Evolutionary conservation across 352 stramenopile species (phyloP).

Genomic region (Phytophthora palmivora): DNA sequence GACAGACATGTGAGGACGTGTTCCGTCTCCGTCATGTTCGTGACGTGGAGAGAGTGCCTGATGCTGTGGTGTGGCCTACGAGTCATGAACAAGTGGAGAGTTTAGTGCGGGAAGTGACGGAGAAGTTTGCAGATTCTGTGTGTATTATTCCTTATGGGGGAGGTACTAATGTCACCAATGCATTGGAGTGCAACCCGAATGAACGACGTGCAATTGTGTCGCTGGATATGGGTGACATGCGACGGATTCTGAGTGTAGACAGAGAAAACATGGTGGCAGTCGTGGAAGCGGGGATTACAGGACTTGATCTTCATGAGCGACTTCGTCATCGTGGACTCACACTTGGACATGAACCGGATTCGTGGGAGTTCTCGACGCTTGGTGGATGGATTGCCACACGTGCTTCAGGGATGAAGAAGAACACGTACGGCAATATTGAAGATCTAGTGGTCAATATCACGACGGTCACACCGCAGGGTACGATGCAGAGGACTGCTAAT

Average conservation of each 20-base stretch:
- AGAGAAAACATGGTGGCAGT: conserved; percentile 87
- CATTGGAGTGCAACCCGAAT: conserved; percentile 58
- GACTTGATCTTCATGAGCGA: conserved; percentile 87
- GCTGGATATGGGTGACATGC: conserved; percentile 94
- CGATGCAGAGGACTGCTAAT: conserved; percentile 56
- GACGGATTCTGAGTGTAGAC: conserved; percentile 68
- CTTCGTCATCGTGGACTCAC: conserved; percentile 88
- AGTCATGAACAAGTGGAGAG: conserved; percentile 83
- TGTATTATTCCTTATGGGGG: conserved; percentile 96
- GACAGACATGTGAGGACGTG: conserved; percentile 79
- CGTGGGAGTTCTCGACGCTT: conserved; percentile 94
- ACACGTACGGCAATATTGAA: conserved; percentile 95
- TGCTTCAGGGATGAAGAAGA: conserved; percentile 95
- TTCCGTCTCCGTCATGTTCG: conserved; percentile 58
- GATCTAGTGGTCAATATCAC: conserved; percentile 91
- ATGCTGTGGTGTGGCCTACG: conserved; percentile 92
- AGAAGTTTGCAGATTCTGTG: conserved; percentile 55
- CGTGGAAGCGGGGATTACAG: conserved; percentile 93
- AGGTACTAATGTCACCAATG: conserved; percentile 91
- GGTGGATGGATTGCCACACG: conserved; percentile 93
- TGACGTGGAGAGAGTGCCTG: conserved; percentile 76
- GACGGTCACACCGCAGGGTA: conserved; percentile 72
- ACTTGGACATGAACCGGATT: conserved; percentile 94
- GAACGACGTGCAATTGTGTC: conserved; percentile 93
- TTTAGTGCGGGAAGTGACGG: conserved; percentile 81